A percentile compares a stretch with the other conserved stretches of the same genome.
Evolutionary conservation across 805 yeast species (phyloP).

Genomic region (Yarrowia divulgata): DNA sequence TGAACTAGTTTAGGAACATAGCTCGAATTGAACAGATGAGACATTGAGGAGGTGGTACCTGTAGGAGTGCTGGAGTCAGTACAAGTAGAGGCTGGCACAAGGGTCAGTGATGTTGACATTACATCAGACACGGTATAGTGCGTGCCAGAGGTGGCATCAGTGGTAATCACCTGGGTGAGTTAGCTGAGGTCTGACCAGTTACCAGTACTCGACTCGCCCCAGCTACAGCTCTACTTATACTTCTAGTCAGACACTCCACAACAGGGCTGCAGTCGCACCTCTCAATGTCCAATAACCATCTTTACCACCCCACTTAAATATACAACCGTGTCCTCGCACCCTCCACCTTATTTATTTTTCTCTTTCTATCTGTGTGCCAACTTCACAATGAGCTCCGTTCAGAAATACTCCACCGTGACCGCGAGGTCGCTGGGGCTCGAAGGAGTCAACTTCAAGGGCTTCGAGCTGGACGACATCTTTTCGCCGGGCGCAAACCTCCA

Average conservation of each 20-base stretch:
- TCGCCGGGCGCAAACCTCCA: conserved; percentile 43
- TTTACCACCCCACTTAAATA: neutral
- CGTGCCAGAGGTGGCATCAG: too few species aligned
- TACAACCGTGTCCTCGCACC: neutral
- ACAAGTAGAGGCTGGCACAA: neutral
- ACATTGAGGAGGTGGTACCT: neutral
- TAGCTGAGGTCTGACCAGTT: too few species aligned
- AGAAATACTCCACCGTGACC: conserved; percentile 12
- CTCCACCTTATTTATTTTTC: neutral
- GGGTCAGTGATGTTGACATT: too few species aligned
- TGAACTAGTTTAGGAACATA: conserved; percentile 11
- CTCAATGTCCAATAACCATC: neutral
- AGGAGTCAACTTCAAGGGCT: conserved; percentile 41
- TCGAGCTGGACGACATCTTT: conserved; percentile 43
- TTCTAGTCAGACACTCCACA: neutral
- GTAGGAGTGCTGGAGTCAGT: too few species aligned
- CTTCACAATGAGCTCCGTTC: conserved; percentile 4
- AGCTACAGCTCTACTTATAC: neutral
- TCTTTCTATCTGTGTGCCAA: neutral
- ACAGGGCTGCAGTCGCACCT: neutral
- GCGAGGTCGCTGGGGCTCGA: conserved; percentile 26
- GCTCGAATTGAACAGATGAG: conserved; percentile 13
- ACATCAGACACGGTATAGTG: too few species aligned
- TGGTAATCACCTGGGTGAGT: too few species aligned
- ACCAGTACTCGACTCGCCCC: too few species aligned